These are phyloP conservation scores for Pichia sp. DNA, from an alignment of 1,139 yeast genomes.

Conservation along the genomic window DNA sequence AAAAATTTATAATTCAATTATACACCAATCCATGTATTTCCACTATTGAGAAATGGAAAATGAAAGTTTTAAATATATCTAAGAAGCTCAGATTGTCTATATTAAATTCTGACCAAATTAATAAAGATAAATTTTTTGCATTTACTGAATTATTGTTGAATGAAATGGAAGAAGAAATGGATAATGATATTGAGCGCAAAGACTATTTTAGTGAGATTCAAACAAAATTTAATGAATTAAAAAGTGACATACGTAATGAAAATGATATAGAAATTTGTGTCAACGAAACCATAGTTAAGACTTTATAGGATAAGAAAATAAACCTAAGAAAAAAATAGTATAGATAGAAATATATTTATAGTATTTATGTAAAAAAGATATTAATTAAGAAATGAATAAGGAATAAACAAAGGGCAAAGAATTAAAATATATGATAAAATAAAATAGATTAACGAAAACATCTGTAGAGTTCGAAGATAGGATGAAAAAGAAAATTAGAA, in stretches of 20 bases:
- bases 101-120: constrained; percentile 2
- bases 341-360: too few relatives aligned
- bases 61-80: constrained; percentile 14
- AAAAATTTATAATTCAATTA: constrained; percentile 14
- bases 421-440: too few relatives aligned
- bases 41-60: constrained; percentile 3
- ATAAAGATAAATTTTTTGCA: constrained; percentile 13
- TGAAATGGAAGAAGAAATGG: constrained; percentile 12
- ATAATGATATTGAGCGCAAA: constrained; percentile 5
- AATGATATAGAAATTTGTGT: too few relatives aligned
- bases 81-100: constrained; percentile 10
- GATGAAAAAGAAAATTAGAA: too few relatives aligned
- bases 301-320: too few relatives aligned
- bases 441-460: too few relatives aligned
- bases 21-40: constrained; percentile 15
- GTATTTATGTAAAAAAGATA: too few relatives aligned
- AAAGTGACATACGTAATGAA: not conserved
- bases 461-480: too few relatives aligned
- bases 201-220: constrained; percentile 3
- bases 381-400: too few relatives aligned
- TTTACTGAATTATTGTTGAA: constrained; percentile 17
- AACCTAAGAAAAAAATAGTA: too few relatives aligned
- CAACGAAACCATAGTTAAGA: too few relatives aligned
- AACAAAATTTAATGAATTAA: not conserved
- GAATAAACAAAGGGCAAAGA: too few relatives aligned